These are phyloP conservation scores for Choricystis sp. DNA, from an alignment of 139 green algal genomes.

Conservation along the genomic window DNA sequence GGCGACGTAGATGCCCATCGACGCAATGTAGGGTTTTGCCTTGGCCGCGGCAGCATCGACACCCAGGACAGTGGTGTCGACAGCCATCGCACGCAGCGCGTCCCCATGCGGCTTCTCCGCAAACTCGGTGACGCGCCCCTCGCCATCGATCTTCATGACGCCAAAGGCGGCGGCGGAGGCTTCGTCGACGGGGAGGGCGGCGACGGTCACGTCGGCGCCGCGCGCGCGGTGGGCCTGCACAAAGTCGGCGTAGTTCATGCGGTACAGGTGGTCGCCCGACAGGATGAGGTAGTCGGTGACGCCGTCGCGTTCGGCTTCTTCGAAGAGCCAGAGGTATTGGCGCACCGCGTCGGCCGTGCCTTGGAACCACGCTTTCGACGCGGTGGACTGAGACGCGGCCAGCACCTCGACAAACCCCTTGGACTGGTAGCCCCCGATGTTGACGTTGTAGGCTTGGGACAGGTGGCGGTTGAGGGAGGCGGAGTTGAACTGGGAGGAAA, in stretches of 20 bases:
- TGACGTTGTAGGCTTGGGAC: constrained; percentile 89
- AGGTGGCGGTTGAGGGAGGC: constrained; percentile 97
- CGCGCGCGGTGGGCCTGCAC: constrained; percentile 72
- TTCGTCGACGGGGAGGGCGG: constrained; percentile 84
- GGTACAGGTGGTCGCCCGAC: constrained; percentile 97
- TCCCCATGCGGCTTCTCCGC: constrained; percentile 96
- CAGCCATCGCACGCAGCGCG: constrained; percentile 72
- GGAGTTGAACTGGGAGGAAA: constrained; percentile 99
- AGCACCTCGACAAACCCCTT: constrained; percentile 98
- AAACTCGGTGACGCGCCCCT: constrained; percentile 77
- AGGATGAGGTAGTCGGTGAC: constrained; percentile 98
- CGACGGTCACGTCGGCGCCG: constrained; percentile 93
- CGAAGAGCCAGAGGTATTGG: constrained; percentile 99
- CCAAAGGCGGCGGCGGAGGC: constrained; percentile 81
- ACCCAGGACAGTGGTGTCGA: constrained; percentile 93
- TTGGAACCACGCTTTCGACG: constrained; percentile 94
- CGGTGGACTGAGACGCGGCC: constrained; percentile 78
- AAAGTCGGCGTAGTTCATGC: constrained; percentile 99
- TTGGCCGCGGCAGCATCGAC: constrained; percentile 61
- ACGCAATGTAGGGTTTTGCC: constrained; percentile 94
- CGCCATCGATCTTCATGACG: constrained; percentile 97
- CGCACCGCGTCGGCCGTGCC: constrained; percentile 94
- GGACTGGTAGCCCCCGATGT: constrained; percentile 63
- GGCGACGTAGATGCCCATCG: constrained; percentile 98
- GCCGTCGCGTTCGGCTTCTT: constrained; percentile 66